Evolutionary conservation across 805 yeast genomes (phyloP).

Genomic region (Scheffersomyces stipitis): DNA sequence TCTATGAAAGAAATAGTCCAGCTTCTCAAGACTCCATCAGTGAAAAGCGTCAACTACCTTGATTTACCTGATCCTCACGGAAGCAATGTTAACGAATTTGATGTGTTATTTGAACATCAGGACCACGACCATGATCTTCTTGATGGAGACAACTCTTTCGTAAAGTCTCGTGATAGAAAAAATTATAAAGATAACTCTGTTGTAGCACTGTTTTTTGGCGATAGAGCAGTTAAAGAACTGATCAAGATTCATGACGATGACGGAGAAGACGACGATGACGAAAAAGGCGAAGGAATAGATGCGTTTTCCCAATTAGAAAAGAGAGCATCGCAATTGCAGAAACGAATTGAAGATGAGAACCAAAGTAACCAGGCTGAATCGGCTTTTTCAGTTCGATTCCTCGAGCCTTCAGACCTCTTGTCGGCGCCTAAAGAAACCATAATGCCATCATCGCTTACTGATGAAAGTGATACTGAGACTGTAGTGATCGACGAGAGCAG

Average conservation of each 20-base stretch:
- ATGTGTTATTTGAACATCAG: constrained; percentile 14
- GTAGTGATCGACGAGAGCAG: constrained; percentile 20
- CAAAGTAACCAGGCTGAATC: constrained; percentile 3
- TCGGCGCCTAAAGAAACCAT: too few relatives aligned
- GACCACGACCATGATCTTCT: constrained; percentile 6
- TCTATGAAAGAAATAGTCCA: constrained; percentile 37
- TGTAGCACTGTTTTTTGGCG: constrained; percentile 9
- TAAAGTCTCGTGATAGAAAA: not conserved
- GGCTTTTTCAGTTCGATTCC: too few relatives aligned
- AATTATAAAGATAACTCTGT: constrained; percentile 5
- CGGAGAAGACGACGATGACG: constrained; percentile 1
- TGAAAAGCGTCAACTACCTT: constrained; percentile 15
- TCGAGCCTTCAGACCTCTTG: too few relatives aligned
- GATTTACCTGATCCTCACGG: constrained; percentile 20
- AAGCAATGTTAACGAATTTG: constrained; percentile 13
- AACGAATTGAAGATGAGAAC: constrained; percentile 3
- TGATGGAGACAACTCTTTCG: not conserved
- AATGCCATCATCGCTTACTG: too few relatives aligned
- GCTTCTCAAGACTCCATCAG: constrained; percentile 30
- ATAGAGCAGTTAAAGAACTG: too few relatives aligned
- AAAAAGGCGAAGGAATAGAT: not conserved
- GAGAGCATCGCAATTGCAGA: too few relatives aligned
- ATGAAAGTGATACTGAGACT: constrained; percentile 31
- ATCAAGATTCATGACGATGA: constrained; percentile 2
- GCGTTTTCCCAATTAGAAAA: constrained; percentile 5